Evolutionary conservation across 2,329 filamentous ascomycete genomes (phyloP), one percentile per base, ranked within the genome.

Genomic region (Sclerotinia nivalis): DNA sequence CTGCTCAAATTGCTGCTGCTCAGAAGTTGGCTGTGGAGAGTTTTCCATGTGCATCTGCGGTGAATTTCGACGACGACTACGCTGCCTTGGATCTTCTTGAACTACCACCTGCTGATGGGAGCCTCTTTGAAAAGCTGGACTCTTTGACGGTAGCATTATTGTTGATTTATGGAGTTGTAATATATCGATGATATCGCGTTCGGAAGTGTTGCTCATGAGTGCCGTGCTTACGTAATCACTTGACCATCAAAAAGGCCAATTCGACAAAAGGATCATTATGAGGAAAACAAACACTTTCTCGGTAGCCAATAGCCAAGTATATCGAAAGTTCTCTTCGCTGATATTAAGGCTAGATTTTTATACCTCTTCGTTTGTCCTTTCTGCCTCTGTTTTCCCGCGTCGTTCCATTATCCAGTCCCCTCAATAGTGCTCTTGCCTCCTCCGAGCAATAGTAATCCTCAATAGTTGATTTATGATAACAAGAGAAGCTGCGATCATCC

Each of bases 1-100:
- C n/a, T 64, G 13, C 60, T 64, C 45, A 22, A 50, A 64, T 40
- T 25, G 45, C 22, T 62, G 45, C 6, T 40, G 61, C n/a, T 52
- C 31, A 18, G 40, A 13, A 52, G 20, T 28, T 52, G 47, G 22
- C 20, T 20, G 47, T 28, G 34, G 4, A 15, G 4, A 25, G n/a
- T 64, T 37, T 52, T 40, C 47, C n/a, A n/a, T 50, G 6, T 40
- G 31, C 31, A 52, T 64, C 22, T 52, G 61, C 25, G 47, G 31
- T 52, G 34, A 13, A 22, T 7, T 40, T 50, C 40, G 47, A 52
- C 28, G 18, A 40, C 40, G 2, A 25, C 28, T n/a, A 13, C 8
- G 56, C 31, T 40, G 61, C 61, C 13, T 22, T 6, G n/a, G 13
- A 6, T 52, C 31, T 64, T 52, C 47, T 37, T 6, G 22, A 25